These are phyloP conservation scores for Leucocoprinus birnbaumii DNA, from an alignment of 768 basidiomycete species.

Conservation along the genomic window DNA sequence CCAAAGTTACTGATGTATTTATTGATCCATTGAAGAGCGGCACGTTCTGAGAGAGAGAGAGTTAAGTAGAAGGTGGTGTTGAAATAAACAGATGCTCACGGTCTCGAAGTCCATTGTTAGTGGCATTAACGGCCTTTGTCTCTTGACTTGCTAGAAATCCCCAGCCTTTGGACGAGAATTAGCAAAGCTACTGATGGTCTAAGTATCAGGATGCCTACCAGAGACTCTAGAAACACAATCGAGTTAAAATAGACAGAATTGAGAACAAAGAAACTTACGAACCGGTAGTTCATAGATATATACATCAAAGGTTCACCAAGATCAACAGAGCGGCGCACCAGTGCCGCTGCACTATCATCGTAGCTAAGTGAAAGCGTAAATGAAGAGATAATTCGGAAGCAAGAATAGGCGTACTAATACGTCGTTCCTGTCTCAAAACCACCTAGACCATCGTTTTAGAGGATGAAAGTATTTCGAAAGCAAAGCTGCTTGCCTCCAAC, in stretches of 20 bases:
- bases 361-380: slow-evolving; percentile 23
- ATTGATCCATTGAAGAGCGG: slow-evolving; percentile 56
- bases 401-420: slow-evolving; percentile 11
- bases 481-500: slow-evolving; percentile 30
- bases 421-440: slow-evolving; percentile 26
- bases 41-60: slow-evolving; percentile 19
- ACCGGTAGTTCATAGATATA: slow-evolving; percentile 53
- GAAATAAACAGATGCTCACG: slow-evolving; percentile 19
- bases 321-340: slow-evolving; percentile 42
- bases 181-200: not conserved
- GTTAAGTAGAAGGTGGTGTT: not conserved
- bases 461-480: not conserved
- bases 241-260: not conserved
- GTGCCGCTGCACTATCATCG: slow-evolving; percentile 28
- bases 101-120: slow-evolving; percentile 29
- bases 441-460: slow-evolving; percentile 9
- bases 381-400: not conserved
- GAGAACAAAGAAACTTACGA: slow-evolving; percentile 1
- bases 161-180: slow-evolving; percentile 16
- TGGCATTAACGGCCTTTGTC: slow-evolving; percentile 22
- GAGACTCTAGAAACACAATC: slow-evolving; percentile 16
- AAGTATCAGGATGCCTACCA: slow-evolving; percentile 12
- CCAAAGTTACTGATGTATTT: slow-evolving; percentile 53
- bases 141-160: slow-evolving; percentile 31
- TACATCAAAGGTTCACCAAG: slow-evolving; percentile 45